Conservation (phyloP, 805 yeast genomes). For the Pichia deserticola region DNA sequence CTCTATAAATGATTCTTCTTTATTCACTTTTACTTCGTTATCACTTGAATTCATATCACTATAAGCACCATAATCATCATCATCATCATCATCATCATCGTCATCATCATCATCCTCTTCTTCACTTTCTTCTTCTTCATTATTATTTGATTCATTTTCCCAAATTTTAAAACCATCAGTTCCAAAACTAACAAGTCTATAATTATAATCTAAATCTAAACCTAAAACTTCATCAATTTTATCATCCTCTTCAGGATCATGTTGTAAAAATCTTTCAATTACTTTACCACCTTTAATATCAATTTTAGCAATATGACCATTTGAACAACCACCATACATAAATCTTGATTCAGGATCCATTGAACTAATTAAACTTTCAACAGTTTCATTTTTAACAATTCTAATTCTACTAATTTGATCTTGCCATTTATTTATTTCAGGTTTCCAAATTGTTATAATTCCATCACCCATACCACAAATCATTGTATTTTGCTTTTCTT, state of each 20-base stretch:
- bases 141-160: slow-evolving; percentile 33
- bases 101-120: slow-evolving; percentile 15
- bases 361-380: slow-evolving; percentile 60
- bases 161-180: slow-evolving; percentile 78
- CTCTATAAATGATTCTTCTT: background rate
- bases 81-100: background rate
- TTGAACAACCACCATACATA: slow-evolving; percentile 74
- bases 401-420: slow-evolving; percentile 79
- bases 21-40: background rate
- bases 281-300: slow-evolving; percentile 59
- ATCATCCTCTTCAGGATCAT: slow-evolving; percentile 61
- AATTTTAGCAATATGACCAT: slow-evolving; percentile 64
- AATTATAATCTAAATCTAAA: slow-evolving; percentile 74
- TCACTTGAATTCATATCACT: background rate
- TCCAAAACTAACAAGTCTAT: slow-evolving; percentile 74
- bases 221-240: slow-evolving; percentile 64
- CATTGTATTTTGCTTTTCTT: slow-evolving; percentile 39
- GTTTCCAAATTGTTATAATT: slow-evolving; percentile 76
- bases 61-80: slow-evolving; percentile 10
- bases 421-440: slow-evolving; percentile 53
- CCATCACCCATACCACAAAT: slow-evolving; percentile 82
- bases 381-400: slow-evolving; percentile 52
- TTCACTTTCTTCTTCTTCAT: slow-evolving; percentile 25
- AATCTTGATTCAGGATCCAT: slow-evolving; percentile 47
- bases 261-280: slow-evolving; percentile 60